These are phyloP conservation scores for Pseudocercospora fijiensis DNA, from an alignment of 2,329 filamentous ascomycete species.

Conservation along the genomic window DNA sequence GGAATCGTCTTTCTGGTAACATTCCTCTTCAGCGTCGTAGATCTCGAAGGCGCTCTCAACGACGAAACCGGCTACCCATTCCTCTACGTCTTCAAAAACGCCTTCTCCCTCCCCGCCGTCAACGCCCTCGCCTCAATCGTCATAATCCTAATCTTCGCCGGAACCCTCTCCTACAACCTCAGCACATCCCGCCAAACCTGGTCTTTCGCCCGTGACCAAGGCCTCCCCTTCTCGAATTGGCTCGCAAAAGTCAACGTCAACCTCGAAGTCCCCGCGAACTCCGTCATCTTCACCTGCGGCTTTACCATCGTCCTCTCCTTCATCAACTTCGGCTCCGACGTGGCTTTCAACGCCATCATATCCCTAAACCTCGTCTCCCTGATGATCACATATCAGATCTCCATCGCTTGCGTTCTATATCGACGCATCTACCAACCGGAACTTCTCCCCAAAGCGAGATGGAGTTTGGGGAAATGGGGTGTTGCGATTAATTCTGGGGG, in stretches of 20 bases:
- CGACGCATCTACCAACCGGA: slow-evolving; percentile 41
- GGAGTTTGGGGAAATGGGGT: slow-evolving; percentile 43
- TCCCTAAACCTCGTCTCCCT: slow-evolving; percentile 42
- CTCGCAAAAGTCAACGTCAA: slow-evolving; percentile 21
- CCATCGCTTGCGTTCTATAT: slow-evolving; percentile 44
- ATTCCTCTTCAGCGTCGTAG: slow-evolving; percentile 37
- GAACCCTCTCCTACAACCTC: slow-evolving; percentile 23
- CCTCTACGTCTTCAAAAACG: slow-evolving; percentile 38
- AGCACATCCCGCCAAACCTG: slow-evolving; percentile 35
- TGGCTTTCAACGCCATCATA: slow-evolving; percentile 41
- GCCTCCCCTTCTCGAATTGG: slow-evolving; percentile 28
- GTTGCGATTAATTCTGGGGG: slow-evolving; percentile 41
- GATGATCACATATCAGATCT: slow-evolving; percentile 45
- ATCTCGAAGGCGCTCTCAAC: slow-evolving; percentile 35
- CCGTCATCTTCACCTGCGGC: slow-evolving; percentile 27
- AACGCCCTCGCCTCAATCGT: slow-evolving; percentile 28
- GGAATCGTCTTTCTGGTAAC: slow-evolving; percentile 37
- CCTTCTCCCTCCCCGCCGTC: slow-evolving; percentile 33
- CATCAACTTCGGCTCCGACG: slow-evolving; percentile 31
- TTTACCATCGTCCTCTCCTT: slow-evolving; percentile 31
- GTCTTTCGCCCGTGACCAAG: slow-evolving; percentile 43
- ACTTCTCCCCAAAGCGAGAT: slow-evolving; percentile 41
- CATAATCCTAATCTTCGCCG: slow-evolving; percentile 28
- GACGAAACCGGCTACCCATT: slow-evolving; percentile 37
- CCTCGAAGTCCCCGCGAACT: slow-evolving; percentile 28